Base-by-base conservation (phyloP, 305 asterid species). In the Rubia tinctorum region DNA sequence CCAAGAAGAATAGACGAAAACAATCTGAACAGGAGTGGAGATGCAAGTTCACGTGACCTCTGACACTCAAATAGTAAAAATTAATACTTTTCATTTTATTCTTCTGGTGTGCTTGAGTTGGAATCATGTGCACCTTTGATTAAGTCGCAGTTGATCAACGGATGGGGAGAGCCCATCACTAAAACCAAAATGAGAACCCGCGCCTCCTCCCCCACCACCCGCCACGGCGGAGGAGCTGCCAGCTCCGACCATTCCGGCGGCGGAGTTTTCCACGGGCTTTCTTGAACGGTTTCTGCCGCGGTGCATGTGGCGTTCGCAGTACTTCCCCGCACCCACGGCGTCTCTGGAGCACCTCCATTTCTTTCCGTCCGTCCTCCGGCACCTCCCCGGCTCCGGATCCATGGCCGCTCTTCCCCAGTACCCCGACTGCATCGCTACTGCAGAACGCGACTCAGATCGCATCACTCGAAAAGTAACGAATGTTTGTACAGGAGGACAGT, bases 381-480 rank as follows among this genome's bases (percentile, higher is more conserved):
- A 94, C 20, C 99, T 66, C n/a, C 97, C 95, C 11, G 98, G 97
- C 87, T 94, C 99, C 18, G 97, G 97, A 90, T 94, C 99, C 97
- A 89, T 91, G 18, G 89, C 88, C 7, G 80, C 88, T 68, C 83
- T 80, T 60, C 97, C 96, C 97, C 97, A 91, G 39, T 87, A 90
- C 72, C 94, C 94, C 37, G 96, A 71, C 66, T 90, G 97, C 89
- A 88, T 22, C 88, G 84, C 94, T 89, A 82, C 74, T 42, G 23
- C 5, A 14, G 45, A 45, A 1, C 20, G 2, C 67, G 7, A 40
- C 51, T 42, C 65, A 68, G 37, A 18, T 53, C 22, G 18, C 58
- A 15, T 15, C 64, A 22, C 34, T 8, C 0, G 43, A n/a, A 11
- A 17, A 22, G 53, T 53, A 3, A 51, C 1, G 18, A 15, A 51